Evolutionary conservation across 2,329 filamentous ascomycete genomes (phyloP).

Genomic region (Fusarium luffae): DNA sequence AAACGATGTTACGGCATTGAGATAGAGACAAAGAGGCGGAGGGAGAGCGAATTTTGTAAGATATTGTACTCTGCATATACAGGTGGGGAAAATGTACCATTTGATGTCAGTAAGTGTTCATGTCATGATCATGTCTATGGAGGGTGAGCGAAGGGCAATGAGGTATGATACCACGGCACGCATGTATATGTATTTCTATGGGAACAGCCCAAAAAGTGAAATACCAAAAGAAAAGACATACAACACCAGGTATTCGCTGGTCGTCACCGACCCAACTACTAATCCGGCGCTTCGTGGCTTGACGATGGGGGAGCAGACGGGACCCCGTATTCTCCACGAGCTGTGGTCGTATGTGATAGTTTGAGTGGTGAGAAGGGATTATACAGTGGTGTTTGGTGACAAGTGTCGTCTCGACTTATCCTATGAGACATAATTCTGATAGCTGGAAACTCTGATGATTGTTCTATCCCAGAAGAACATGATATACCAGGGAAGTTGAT

Average conservation of each 20-base stretch:
- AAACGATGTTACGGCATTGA: constrained; percentile 33
- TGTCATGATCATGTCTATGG: neutral
- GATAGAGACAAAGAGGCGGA: constrained; percentile 23
- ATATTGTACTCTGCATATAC: constrained; percentile 50
- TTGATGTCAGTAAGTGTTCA: constrained; percentile 31
- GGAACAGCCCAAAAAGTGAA: neutral
- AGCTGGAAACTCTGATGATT: neutral
- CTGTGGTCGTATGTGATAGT: constrained; percentile 38
- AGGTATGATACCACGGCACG: neutral
- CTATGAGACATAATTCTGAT: neutral
- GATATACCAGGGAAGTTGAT: neutral
- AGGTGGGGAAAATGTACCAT: constrained; percentile 46
- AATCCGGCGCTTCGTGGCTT: constrained; percentile 41
- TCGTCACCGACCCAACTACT: constrained; percentile 42
- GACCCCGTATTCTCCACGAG: constrained; percentile 40
- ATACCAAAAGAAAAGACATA: constrained; percentile 28
- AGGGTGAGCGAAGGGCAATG: neutral
- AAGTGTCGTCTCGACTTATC: neutral
- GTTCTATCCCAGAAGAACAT: neutral
- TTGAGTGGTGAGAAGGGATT: neutral
- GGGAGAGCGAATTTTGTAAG: constrained; percentile 44
- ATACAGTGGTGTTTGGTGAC: neutral
- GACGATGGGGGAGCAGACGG: constrained; percentile 40
- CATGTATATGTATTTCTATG: neutral
- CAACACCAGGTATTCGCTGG: constrained; percentile 41